phyloP scores from a whole-genome alignment of 768 basidiomycete species.

The Leccinum fibrillosum region DNA sequence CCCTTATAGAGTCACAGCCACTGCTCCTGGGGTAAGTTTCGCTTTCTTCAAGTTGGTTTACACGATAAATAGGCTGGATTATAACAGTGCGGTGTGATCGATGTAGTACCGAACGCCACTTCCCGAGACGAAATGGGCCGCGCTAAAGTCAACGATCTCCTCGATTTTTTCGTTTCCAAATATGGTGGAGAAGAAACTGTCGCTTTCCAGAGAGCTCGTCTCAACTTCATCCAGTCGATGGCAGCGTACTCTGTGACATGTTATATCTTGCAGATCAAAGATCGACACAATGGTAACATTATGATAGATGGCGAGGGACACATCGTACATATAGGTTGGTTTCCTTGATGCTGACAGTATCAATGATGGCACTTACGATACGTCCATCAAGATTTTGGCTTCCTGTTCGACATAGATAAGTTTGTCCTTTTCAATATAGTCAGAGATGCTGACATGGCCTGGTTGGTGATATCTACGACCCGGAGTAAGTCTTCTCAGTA shows the following conservation, averaged over 20 bases:
- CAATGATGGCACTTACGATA: constrained; percentile 6
- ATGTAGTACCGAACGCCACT: constrained; percentile 96
- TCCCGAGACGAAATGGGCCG: constrained; percentile 99
- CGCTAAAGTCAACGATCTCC: constrained; percentile 94
- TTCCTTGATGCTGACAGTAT: background rate
- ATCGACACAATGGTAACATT: constrained; percentile 98
- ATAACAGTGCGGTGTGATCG: constrained; percentile 90
- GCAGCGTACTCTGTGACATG: constrained; percentile 98
- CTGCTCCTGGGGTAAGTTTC: constrained; percentile 79
- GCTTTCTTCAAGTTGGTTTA: background rate
- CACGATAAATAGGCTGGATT: background rate
- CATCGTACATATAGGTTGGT: constrained; percentile 90
- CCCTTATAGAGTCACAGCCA: constrained; percentile 96
- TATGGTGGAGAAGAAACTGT: constrained; percentile 90
- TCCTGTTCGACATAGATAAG: constrained; percentile 98
- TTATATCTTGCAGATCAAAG: constrained; percentile 98
- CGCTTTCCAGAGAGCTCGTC: constrained; percentile 86
- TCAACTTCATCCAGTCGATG: constrained; percentile 99
- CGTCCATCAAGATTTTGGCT: constrained; percentile 76
- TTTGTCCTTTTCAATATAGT: constrained; percentile 26
- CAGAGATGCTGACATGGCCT: constrained; percentile 27
- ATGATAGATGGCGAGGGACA: constrained; percentile 99
- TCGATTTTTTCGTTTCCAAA: constrained; percentile 90
- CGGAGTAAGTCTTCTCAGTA: constrained; percentile 43
- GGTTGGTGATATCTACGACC: constrained; percentile 42